Conservation (phyloP, 768 basidiomycete species). For the Rhizopogon rudus region DNA sequence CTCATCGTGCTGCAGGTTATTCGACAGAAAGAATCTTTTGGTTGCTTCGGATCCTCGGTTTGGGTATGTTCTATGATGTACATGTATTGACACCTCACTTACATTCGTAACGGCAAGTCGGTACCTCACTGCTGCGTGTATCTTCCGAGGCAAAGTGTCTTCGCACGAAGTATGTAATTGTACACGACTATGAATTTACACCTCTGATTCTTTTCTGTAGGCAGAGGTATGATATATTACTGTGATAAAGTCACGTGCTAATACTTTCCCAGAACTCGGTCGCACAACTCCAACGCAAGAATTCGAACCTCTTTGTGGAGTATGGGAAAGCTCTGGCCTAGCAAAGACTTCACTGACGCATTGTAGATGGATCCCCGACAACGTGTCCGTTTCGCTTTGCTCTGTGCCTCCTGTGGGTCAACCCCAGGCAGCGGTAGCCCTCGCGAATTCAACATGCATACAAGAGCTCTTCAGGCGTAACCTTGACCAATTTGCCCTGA, state of each 20-base stretch:
- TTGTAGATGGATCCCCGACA: conserved; percentile 86
- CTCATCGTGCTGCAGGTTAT: conserved; percentile 43
- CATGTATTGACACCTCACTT: neutral
- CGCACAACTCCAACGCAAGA: conserved; percentile 68
- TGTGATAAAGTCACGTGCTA: conserved; percentile 3
- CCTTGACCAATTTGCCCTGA: conserved; percentile 64
- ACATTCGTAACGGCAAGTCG: conserved; percentile 39
- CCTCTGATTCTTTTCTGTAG: conserved; percentile 23
- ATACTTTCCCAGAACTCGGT: conserved; percentile 52
- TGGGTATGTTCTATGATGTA: conserved; percentile 39
- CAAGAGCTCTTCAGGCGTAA: conserved; percentile 84
- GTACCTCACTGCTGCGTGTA: conserved; percentile 82
- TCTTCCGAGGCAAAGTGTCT: conserved; percentile 80
- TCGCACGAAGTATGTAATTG: conserved; percentile 65
- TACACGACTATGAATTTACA: neutral
- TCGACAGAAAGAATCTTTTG: conserved; percentile 75
- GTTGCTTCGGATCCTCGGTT: conserved; percentile 79
- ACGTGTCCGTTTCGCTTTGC: conserved; percentile 79
- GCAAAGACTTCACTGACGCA: conserved; percentile 3
- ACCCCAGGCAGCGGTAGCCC: conserved; percentile 63
- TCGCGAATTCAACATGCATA: conserved; percentile 77
- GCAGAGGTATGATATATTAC: conserved; percentile 42
- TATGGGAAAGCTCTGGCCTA: conserved; percentile 27
- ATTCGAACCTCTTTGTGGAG: conserved; percentile 78
- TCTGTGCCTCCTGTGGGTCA: conserved; percentile 82